A percentile compares a stretch with the other conserved stretches of the same genome.
Evolutionary conservation across 1,284 basidiomycete genomes (phyloP).

Genomic region (Moesziomyces parantarcticus): DNA sequence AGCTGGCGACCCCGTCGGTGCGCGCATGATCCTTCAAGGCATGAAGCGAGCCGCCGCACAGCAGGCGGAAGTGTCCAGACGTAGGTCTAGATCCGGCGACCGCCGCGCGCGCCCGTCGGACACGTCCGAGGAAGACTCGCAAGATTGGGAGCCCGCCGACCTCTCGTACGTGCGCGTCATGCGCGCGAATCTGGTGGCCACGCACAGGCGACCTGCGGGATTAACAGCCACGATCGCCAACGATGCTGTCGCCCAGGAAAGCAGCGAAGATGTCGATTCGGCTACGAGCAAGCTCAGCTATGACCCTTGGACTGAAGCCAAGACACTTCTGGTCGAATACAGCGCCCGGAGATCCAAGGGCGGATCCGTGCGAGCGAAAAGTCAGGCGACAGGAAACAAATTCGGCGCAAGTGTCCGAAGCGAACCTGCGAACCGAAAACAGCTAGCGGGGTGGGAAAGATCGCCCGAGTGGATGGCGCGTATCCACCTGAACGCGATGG

Average conservation of each 20-base stretch:
- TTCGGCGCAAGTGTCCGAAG: background rate
- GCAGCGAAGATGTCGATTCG: background rate
- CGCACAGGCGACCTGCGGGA: constrained; percentile 6
- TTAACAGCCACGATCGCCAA: constrained; percentile 15
- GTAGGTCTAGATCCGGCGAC: background rate
- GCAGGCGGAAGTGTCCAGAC: background rate
- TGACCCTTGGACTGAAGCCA: constrained; percentile 33
- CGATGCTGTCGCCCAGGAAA: background rate
- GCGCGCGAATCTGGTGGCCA: constrained; percentile 16
- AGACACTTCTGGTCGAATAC: constrained; percentile 19
- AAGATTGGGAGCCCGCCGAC: constrained; percentile 20
- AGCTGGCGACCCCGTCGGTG: constrained; percentile 24
- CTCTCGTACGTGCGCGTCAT: constrained; percentile 25
- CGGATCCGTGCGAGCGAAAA: background rate
- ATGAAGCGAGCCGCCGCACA: constrained; percentile 25
- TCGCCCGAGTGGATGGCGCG: constrained; percentile 2
- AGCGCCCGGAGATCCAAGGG: constrained; percentile 1
- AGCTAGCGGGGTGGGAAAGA: background rate
- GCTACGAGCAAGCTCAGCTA: background rate
- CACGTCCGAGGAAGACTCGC: background rate
- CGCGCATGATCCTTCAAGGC: constrained; percentile 21
- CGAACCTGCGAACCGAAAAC: background rate
- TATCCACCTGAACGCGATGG: constrained; percentile 13
- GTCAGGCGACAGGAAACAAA: background rate
- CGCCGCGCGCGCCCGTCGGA: constrained; percentile 10